Conservation (phyloP, 768 basidiomycete species). For the Amyloporia xantha region DNA sequence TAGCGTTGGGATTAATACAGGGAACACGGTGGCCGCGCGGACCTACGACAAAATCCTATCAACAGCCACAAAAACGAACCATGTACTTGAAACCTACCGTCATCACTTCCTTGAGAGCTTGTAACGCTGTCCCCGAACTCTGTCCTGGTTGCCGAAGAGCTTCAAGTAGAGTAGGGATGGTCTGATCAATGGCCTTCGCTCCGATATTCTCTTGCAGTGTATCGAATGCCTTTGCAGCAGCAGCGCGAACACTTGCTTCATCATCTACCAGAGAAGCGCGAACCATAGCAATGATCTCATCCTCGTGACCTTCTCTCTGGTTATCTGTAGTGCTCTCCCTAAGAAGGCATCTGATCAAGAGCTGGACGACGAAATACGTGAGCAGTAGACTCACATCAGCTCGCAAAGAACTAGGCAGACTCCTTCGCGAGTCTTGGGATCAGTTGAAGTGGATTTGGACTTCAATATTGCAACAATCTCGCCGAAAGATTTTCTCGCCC, state of each 20-base stretch:
- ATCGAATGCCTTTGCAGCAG: constrained; percentile 88
- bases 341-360: constrained; percentile 21
- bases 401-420: constrained; percentile 85
- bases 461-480: constrained; percentile 81
- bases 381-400: constrained; percentile 56
- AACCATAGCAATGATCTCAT: constrained; percentile 81
- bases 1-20: constrained; percentile 90
- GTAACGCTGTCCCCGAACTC: constrained; percentile 90
- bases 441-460: constrained; percentile 51
- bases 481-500: constrained; percentile 83
- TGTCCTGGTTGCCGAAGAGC: constrained; percentile 91
- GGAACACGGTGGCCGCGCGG: constrained; percentile 93
- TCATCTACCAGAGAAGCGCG: constrained; percentile 84
- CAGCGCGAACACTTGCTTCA: constrained; percentile 76
- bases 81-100: constrained; percentile 44
- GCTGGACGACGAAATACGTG: constrained; percentile 26
- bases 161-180: constrained; percentile 90
- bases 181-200: constrained; percentile 88
- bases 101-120: constrained; percentile 93
- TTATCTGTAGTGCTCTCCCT: constrained; percentile 81
- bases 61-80: too few species aligned
- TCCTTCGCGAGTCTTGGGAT: constrained; percentile 67
- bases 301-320: constrained; percentile 84
- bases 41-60: constrained; percentile 42
- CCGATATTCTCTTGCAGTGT: constrained; percentile 90